Evolutionary conservation across 2,329 filamentous ascomycete genomes (phyloP), one percentile per base, ranked within the genome.

Genomic region (Phialophora verrucosa): DNA sequence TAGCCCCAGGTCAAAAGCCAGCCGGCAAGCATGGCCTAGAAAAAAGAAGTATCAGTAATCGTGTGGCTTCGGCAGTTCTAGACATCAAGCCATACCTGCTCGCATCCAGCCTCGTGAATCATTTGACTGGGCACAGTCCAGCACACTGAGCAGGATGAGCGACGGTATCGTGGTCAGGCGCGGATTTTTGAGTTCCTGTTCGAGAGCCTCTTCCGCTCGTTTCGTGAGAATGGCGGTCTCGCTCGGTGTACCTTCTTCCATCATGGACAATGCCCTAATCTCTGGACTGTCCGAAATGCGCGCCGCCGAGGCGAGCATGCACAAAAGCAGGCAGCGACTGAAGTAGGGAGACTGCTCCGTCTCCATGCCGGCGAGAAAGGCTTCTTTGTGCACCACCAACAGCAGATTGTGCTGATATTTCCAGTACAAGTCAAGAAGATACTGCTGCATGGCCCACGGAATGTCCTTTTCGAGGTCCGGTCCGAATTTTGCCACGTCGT

Each of bases 371-470:
- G 32, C 32, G 32, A 35, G 32, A 35, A 35, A 35, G 32, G 32
- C 32, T 4, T 35, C 32, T 4, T 35, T 35, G 32, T 35, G 32
- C 32, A 42, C 20, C 32, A 35, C 32, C 32, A 35, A 35, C 1
- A 65, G 38, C 11, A 58, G 11, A 25, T 57, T 62, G 31, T 65
- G 63, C 29, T 65, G 63, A 53, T 65, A 65, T 27, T 65, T 65
- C 63, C 63, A 65, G 25, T 65, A 65, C 10, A 65, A 29, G 17
- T 65, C 63, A 4, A 65, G 59, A 4, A 65, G 58, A 58, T 65
- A 65, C 17, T 62, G 63, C 25, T 62, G 58, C 59, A 65, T 62
- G 2, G 63, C 63, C 63, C 50, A 57, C 5, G 63, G 58, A 14
- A 65, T 44, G 31, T 65, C 63, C 38, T 65, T 60, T 20, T 65